These are phyloP conservation scores for Leptographium flavum DNA, from an alignment of 2,329 filamentous ascomycete species.

Conservation along the genomic window DNA sequence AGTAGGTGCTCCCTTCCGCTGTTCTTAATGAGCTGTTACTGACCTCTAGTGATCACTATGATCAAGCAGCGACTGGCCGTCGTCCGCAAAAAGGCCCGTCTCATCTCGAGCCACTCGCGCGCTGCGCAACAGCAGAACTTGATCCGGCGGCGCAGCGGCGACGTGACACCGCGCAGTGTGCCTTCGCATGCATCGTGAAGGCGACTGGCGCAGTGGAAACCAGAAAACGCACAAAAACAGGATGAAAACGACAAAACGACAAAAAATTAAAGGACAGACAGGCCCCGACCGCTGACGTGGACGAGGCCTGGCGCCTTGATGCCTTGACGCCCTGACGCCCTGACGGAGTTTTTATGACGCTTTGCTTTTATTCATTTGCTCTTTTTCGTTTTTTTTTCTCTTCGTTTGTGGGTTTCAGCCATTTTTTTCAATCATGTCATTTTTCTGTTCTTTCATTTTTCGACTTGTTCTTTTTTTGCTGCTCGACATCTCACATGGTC, in stretches of 20 bases:
- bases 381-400: conserved; percentile 1
- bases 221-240: background rate
- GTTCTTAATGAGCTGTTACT: background rate
- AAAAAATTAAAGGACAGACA: background rate
- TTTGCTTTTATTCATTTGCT: conserved; percentile 1
- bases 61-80: conserved; percentile 39
- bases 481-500: background rate
- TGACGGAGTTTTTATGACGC: background rate
- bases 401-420: background rate
- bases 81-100: conserved; percentile 45
- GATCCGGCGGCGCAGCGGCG: conserved; percentile 37
- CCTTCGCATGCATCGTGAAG: conserved; percentile 28
- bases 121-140: conserved; percentile 28
- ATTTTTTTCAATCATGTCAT: background rate
- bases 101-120: conserved; percentile 45
- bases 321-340: background rate
- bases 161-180: conserved; percentile 39
- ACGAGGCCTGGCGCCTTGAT: background rate
- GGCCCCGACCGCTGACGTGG: background rate
- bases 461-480: background rate
- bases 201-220: background rate
- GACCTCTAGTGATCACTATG: conserved; percentile 45
- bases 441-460: background rate
- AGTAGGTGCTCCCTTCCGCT: conserved; percentile 34
- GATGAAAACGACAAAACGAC: background rate